phyloP scores from a whole-genome alignment of 2,329 filamentous ascomycete species.

The Pseudogymnoascus sp. region DNA sequence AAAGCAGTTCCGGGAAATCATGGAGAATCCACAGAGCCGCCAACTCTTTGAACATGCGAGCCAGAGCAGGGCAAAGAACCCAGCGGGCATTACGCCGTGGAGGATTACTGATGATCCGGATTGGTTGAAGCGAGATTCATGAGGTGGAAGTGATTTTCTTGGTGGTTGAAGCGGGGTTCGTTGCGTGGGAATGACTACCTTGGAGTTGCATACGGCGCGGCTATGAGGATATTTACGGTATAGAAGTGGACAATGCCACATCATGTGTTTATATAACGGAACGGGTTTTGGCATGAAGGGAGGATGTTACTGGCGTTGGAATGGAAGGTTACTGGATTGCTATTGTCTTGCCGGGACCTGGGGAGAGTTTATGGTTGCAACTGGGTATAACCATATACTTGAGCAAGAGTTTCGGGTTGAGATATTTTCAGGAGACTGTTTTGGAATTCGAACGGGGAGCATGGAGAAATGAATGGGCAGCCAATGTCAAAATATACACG shows the following conservation, averaged over 20 bases:
- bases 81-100: conserved; percentile 53
- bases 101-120: conserved; percentile 51
- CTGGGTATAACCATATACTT: not conserved
- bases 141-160: not conserved
- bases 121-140: conserved; percentile 39
- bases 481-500: not conserved
- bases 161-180: conserved; percentile 38
- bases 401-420: not conserved
- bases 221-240: not conserved
- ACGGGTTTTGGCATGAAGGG: not conserved
- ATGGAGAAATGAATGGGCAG: not conserved
- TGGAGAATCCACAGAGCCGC: conserved; percentile 24
- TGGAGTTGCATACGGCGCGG: not conserved
- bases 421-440: not conserved
- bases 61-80: conserved; percentile 47
- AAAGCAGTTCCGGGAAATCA: conserved; percentile 32
- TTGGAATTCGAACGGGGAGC: not conserved
- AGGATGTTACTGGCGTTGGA: not conserved
- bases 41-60: conserved; percentile 46
- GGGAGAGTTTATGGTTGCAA: not conserved
- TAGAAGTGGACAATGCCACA: not conserved
- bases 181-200: conserved; percentile 9
- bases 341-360: not conserved
- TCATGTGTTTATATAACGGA: not conserved
- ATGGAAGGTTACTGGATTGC: not conserved